Evolutionary conservation across 768 basidiomycete species (phyloP).

Genomic region (button mushroom (Agaricus bisporus)): DNA sequence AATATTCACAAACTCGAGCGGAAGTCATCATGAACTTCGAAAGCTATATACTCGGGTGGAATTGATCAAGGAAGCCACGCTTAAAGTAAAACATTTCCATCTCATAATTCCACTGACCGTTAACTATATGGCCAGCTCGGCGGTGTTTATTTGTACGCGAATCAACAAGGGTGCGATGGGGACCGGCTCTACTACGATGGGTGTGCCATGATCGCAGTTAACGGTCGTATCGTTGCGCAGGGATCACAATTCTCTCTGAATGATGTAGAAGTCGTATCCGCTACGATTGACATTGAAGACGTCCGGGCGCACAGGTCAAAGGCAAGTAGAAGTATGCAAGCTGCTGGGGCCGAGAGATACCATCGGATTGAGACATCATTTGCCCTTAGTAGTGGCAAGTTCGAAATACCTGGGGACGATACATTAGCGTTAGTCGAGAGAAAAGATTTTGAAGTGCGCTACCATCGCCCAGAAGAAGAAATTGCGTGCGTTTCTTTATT

Average conservation of each 20-base stretch:
- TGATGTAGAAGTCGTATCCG: conserved; percentile 94
- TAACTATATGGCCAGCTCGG: conserved; percentile 59
- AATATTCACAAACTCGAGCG: conserved; percentile 98
- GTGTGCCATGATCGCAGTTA: conserved; percentile 92
- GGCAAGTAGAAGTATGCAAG: conserved; percentile 88
- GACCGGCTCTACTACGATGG: conserved; percentile 98
- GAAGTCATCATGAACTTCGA: conserved; percentile 97
- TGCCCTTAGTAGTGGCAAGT: conserved; percentile 69
- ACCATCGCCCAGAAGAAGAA: conserved; percentile 91
- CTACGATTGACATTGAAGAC: conserved; percentile 95
- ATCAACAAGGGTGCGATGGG: conserved; percentile 98
- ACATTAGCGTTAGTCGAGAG: conserved; percentile 31
- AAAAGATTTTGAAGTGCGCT: conserved; percentile 47
- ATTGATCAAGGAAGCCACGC: conserved; percentile 93
- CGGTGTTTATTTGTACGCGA: conserved; percentile 95
- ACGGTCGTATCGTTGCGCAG: conserved; percentile 89
- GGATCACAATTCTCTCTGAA: conserved; percentile 94
- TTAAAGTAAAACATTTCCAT: conserved; percentile 53
- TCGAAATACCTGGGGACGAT: conserved; percentile 51
- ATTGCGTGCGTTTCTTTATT: conserved; percentile 69
- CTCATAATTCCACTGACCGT: not conserved
- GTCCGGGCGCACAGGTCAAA: conserved; percentile 84
- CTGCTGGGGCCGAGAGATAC: conserved; percentile 69
- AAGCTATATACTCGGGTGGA: conserved; percentile 90
- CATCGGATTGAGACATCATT: conserved; percentile 79